Evolutionary conservation across 306 rosid genomes (phyloP).

Genomic region (Trichosanthes truncata): DNA sequence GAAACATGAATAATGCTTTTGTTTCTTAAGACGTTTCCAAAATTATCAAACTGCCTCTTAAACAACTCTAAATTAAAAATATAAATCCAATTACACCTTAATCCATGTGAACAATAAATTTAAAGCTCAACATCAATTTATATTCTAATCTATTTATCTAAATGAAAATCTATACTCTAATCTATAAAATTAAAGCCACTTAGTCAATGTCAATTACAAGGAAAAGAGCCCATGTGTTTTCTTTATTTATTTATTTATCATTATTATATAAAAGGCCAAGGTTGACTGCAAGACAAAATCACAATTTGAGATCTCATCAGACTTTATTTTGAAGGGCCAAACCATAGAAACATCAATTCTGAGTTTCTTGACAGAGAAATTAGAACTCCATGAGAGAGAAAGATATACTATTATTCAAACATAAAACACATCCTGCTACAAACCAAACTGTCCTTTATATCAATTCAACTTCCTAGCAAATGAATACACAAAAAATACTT

Average conservation of each 20-base stretch:
- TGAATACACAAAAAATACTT: neutral
- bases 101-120: too few species aligned
- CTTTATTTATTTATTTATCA: neutral
- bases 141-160: neutral
- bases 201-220: too few species aligned
- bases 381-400: neutral
- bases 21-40: too few species aligned
- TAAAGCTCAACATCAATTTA: neutral
- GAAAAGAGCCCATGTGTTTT: too few species aligned
- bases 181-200: too few species aligned
- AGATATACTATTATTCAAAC: neutral
- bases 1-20: too few species aligned
- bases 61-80: too few species aligned
- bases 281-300: neutral
- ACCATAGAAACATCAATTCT: neutral
- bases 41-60: too few species aligned
- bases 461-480: neutral
- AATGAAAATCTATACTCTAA: too few species aligned
- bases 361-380: neutral
- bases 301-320: neutral
- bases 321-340: neutral
- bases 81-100: too few species aligned
- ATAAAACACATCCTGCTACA: neutral
- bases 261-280: neutral
- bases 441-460: neutral